A percentile compares a stretch with the other conserved stretches of the same genome.
phyloP scores from a whole-genome alignment of 441 rosid genomes.

The Hura crepitans region DNA sequence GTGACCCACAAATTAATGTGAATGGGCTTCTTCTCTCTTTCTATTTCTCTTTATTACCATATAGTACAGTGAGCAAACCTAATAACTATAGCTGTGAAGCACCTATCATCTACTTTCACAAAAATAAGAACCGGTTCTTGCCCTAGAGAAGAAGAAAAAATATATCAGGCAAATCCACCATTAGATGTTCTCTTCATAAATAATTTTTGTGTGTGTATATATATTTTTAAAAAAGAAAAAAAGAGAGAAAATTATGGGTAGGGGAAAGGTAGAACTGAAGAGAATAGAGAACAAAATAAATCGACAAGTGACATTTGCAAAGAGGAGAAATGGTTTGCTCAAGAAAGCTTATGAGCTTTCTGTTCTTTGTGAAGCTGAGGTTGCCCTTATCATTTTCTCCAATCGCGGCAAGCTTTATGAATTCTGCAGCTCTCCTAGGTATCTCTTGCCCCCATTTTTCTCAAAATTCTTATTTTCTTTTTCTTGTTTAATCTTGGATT shows the following conservation, averaged over 20 bases:
- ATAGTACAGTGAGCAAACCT: background rate
- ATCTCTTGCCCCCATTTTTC: background rate
- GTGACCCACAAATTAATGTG: constrained; percentile 4
- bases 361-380: constrained; percentile 82
- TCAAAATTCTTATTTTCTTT: background rate
- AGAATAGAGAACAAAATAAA: constrained; percentile 91
- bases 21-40: background rate
- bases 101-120: background rate
- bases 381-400: constrained; percentile 85
- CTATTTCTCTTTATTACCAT: background rate
- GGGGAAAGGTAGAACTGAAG: constrained; percentile 87
- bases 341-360: constrained; percentile 92
- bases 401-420: constrained; percentile 85
- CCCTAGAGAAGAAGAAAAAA: constrained; percentile 28
- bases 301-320: constrained; percentile 81
- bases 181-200: background rate
- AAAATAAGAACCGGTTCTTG: constrained; percentile 16
- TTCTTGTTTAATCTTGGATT: too few relatives aligned
- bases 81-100: background rate
- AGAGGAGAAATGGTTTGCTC: constrained; percentile 88
- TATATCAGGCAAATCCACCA: background rate
- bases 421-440: constrained; percentile 80
- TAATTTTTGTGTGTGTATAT: too few relatives aligned
- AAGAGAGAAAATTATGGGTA: constrained; percentile 46
- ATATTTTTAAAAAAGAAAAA: background rate